Evolutionary conservation across 345 rosid genomes (phyloP).

Genomic region (Kernera saxatilis): DNA sequence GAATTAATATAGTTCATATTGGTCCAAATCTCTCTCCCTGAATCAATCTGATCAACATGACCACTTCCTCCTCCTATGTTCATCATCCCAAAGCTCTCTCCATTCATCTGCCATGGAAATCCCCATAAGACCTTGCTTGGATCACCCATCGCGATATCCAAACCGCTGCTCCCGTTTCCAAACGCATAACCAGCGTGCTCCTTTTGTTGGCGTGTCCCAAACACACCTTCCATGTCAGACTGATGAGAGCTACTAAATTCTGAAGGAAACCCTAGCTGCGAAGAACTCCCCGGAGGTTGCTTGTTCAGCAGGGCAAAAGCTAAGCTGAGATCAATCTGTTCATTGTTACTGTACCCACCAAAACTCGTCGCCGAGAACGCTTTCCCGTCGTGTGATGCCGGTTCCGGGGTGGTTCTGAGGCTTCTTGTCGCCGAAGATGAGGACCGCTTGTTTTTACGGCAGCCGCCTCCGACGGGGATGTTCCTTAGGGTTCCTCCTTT

Average conservation of each 20-base stretch:
- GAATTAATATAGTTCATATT: conserved; percentile 42
- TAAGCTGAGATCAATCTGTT: conserved; percentile 56
- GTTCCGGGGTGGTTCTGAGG: conserved; percentile 38
- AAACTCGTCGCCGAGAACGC: conserved; percentile 34
- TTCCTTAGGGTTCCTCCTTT: conserved; percentile 79
- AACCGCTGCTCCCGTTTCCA: conserved; percentile 33
- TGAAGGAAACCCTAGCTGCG: conserved; percentile 45
- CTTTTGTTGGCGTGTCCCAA: conserved; percentile 19
- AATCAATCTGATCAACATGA: conserved; percentile 36
- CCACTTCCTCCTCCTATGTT: conserved; percentile 31
- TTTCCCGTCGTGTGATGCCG: conserved; percentile 29
- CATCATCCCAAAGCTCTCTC: conserved; percentile 33
- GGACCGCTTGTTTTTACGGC: conserved; percentile 66
- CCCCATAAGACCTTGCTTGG: conserved; percentile 49
- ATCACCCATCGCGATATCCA: conserved; percentile 33
- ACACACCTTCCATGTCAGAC: conserved; percentile 21
- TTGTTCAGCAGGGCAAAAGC: conserved; percentile 78
- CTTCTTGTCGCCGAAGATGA: conserved; percentile 37
- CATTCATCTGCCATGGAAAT: conserved; percentile 71
- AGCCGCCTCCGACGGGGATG: conserved; percentile 81
- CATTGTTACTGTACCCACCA: conserved; percentile 32
- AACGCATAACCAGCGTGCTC: conserved; percentile 15
- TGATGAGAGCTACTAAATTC: conserved; percentile 25
- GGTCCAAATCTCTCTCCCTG: conserved; percentile 51
- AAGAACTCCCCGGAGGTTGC: conserved; percentile 34